Base-by-base conservation (phyloP, 108 stramenopile species). In the Skeletonema tropicum region DNA sequence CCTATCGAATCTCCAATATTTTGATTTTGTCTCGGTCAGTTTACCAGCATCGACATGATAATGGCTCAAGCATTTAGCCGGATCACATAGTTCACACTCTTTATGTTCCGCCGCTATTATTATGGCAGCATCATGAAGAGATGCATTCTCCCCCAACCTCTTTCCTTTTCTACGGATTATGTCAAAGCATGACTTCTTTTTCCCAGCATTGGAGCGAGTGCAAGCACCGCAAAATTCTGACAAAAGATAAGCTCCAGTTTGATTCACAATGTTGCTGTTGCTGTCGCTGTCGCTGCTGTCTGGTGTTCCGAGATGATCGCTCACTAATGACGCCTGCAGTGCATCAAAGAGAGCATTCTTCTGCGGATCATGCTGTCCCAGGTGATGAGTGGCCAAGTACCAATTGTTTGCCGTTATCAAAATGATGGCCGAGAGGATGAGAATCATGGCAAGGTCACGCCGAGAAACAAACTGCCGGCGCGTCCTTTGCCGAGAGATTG, bases 1-100 rank as follows among this genome's bases (percentile, higher is more conserved):
- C 25, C 39, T 21, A 58, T 82, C 80, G 36, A 75, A 82, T 60
- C 80, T 68, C 80, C 80, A 82, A 32, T 67, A 82, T 32, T 82
- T 82, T 33, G 63, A 64, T 49, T 45, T 19, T 21, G 48, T 55
- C 23, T 25, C 25, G n/a, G 6, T 21, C 1, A n/a, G 21, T 55
- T 55, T 8, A 36, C 46, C 19, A 8, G 23, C 31, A 45, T 48
- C 33, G 19, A 36, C 6, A 48, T 71, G 49, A 61, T 71, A 60
- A 35, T 75, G 65, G 39, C 35, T 12, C 60, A 38, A 45, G 23
- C 80, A 82, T 45, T 61, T 65, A 11, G 36, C 21, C 23, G 80
- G 74, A 38, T 70, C 46, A 23, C 80, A 82, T 8, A 71, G 31
- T 25, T 71, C 57, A 46, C 80, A 82, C 6, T 36, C 46, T 60